Evolutionary conservation across 2,329 filamentous ascomycete genomes (phyloP).

Genomic region (Claviceps africana): DNA sequence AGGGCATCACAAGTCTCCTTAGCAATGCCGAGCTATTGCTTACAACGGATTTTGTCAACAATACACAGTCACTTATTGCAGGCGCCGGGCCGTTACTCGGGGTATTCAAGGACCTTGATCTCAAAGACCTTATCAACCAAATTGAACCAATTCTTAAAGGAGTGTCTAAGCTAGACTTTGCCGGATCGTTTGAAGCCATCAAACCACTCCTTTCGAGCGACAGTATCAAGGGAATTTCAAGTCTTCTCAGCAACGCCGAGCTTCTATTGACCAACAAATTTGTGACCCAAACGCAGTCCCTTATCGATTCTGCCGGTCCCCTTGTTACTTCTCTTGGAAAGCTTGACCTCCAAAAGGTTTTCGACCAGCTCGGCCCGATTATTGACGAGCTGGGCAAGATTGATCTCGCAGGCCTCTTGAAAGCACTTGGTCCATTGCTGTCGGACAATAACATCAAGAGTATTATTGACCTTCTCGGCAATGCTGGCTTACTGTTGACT

Average conservation of each 20-base stretch:
- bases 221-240: neutral
- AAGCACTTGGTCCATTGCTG: conserved; percentile 15
- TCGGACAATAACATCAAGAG: conserved; percentile 8
- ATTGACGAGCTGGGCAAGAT: conserved; percentile 8
- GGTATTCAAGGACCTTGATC: conserved; percentile 18
- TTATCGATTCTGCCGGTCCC: conserved; percentile 11
- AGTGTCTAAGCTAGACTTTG: conserved; percentile 3
- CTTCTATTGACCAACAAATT: neutral
- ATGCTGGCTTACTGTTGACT: neutral
- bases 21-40: conserved; percentile 18
- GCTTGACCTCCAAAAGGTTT: conserved; percentile 18
- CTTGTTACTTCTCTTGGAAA: conserved; percentile 19
- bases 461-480: neutral
- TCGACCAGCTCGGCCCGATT: conserved; percentile 20
- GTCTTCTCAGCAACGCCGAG: neutral
- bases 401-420: conserved; percentile 17
- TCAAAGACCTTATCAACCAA: conserved; percentile 9
- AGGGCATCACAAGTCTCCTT: neutral
- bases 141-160: conserved; percentile 17
- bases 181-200: conserved; percentile 1
- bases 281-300: neutral
- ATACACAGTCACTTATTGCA: conserved; percentile 14
- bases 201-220: neutral
- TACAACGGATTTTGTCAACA: conserved; percentile 18
- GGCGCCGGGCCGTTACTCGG: conserved; percentile 19